Evolutionary conservation across 2,329 filamentous ascomycete genomes (phyloP), one percentile per base, ranked within the genome.

Genomic region (Hypoxylon sp.): DNA sequence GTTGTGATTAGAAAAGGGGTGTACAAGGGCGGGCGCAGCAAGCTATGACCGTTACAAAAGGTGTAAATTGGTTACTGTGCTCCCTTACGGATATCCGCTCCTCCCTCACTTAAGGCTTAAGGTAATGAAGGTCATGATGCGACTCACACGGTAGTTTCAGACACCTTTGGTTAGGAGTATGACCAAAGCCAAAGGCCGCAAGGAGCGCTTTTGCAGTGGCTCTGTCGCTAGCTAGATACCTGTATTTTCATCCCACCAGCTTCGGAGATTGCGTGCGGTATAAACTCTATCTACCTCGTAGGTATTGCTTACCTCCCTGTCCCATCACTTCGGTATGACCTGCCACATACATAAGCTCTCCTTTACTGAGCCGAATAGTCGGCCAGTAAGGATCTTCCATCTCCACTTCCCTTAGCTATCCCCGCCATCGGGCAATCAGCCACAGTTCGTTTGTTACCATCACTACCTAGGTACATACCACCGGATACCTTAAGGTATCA

Each of bases 371-470:
- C 32, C 32, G 32, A 13, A 37, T 37, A n/a, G 32, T 37, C 32
- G n/a, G 32, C 32, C 13, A 15, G 13, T 15, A n/a, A n/a, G 22
- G 39, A 43, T 22, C 39, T 4, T 22, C 20, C 24, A 13, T 47
- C 43, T 47, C 43, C 43, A 47, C 32, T 37, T 37, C n/a, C 32
- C 4, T 37, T n/a, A 37, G 32, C 13, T 37, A n/a, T 37, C 43
- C 43, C 43, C 43, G 43, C 43, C 22, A 24, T 44, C 17, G 41
- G 41, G 3, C 4, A 44, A 26, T 19, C 22, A 47, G 43, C 43
- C 43, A 47, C 43, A 26, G 22, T 26, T 28, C 43, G 24, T 20
- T 6, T 28, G 8, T 6, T 11, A 47, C 20, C 19, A n/a, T 17
- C 7, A 11, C 10, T 13, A 34, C 30, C 13, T 13, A n/a, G 15